Evolutionary conservation across 441 rosid genomes (phyloP).

Genomic region (Manihot esculenta): DNA sequence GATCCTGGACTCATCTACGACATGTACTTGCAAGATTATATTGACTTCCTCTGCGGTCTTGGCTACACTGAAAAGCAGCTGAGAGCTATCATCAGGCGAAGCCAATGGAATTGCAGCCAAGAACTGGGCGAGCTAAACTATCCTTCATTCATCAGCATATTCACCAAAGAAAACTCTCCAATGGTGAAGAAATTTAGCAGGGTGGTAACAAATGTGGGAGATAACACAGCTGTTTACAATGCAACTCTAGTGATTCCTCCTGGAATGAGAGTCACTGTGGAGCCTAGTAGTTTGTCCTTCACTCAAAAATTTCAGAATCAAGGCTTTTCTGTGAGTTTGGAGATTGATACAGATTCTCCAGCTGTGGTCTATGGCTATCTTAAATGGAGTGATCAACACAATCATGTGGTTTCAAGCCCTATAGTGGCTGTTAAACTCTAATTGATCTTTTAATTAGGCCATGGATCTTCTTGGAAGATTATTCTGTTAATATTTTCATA

Average conservation of each 20-base stretch:
- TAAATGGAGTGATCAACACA: slow-evolving; percentile 36
- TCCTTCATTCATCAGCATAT: slow-evolving; percentile 54
- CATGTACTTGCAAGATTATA: slow-evolving; percentile 49
- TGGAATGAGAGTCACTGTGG: slow-evolving; percentile 27
- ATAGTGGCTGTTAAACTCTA: slow-evolving; percentile 34
- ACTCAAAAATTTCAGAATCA: slow-evolving; percentile 26
- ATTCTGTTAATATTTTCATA: too few species aligned
- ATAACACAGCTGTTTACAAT: slow-evolving; percentile 24
- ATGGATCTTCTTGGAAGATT: too few species aligned
- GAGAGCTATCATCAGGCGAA: slow-evolving; percentile 30
- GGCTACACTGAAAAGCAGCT: slow-evolving; percentile 36
- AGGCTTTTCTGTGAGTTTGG: slow-evolving; percentile 23
- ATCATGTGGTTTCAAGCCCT: slow-evolving; percentile 39
- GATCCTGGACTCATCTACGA: slow-evolving; percentile 74
- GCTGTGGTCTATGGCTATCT: slow-evolving; percentile 35
- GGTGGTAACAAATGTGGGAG: slow-evolving; percentile 62
- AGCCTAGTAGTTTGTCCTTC: slow-evolving; percentile 34
- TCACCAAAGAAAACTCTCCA: slow-evolving; percentile 27
- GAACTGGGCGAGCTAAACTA: slow-evolving; percentile 52
- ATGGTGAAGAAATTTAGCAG: slow-evolving; percentile 40
- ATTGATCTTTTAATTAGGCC: neutral
- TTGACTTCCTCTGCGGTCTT: slow-evolving; percentile 52
- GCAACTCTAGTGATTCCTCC: slow-evolving; percentile 21
- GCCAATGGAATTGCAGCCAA: slow-evolving; percentile 40
- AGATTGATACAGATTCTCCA: slow-evolving; percentile 23